Conservation (phyloP, 768 basidiomycete genomes). For the Suillus subluteus region DNA sequence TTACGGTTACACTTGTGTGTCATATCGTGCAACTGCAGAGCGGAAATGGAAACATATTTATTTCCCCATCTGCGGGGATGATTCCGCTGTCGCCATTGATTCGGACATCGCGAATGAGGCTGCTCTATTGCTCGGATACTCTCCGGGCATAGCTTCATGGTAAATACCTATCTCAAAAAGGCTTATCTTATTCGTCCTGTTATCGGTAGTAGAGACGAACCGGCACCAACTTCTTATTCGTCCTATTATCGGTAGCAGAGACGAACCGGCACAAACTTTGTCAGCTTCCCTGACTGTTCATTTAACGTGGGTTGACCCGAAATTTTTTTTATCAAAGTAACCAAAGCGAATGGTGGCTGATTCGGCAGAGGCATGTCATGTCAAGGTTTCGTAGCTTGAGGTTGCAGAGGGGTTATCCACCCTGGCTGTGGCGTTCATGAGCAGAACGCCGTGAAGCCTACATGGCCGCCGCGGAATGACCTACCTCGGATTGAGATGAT, state of each 20-base stretch:
- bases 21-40: constrained; percentile 55
- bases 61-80: constrained; percentile 20
- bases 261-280: constrained; percentile 45
- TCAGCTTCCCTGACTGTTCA: constrained; percentile 39
- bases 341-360: constrained; percentile 32
- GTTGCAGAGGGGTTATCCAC: constrained; percentile 38
- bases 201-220: constrained; percentile 47
- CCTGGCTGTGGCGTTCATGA: constrained; percentile 54
- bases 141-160: constrained; percentile 33
- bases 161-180: constrained; percentile 34
- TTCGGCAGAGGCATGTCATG: constrained; percentile 31
- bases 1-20: constrained; percentile 60
- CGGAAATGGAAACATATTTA: constrained; percentile 8
- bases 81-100: constrained; percentile 23
- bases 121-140: constrained; percentile 21
- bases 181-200: constrained; percentile 35
- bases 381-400: constrained; percentile 31
- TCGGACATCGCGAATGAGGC: constrained; percentile 17
- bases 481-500: constrained; percentile 31
- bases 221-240: constrained; percentile 39
- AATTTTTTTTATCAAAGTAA: constrained; percentile 31
- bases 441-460: constrained; percentile 53
- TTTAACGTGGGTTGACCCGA: constrained; percentile 35
- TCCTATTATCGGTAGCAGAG: constrained; percentile 48
- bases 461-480: constrained; percentile 50